Percentiles rank a stretch among this genome's conserved stretches.
phyloP scores from a whole-genome alignment of 352 stramenopile species.

The Thalassiosira mediterranea region DNA sequence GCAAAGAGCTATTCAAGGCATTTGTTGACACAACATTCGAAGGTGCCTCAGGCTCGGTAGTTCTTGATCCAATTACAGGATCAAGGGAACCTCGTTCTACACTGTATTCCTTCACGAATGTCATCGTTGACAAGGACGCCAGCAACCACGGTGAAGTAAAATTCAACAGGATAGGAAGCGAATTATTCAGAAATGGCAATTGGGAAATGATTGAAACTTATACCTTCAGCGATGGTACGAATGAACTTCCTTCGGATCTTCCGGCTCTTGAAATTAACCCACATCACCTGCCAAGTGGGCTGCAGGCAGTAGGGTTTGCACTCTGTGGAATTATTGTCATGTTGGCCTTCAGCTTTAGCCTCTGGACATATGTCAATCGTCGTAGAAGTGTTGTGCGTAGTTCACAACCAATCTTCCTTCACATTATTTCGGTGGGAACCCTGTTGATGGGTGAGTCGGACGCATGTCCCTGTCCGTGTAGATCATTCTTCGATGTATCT shows the following conservation, averaged over 20 bases:
- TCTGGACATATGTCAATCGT: constrained; percentile 31
- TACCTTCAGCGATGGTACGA: constrained; percentile 12
- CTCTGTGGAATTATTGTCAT: neutral
- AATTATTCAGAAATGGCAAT: neutral
- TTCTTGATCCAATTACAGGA: constrained; percentile 58
- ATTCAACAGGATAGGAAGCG: constrained; percentile 2
- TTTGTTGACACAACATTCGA: constrained; percentile 46
- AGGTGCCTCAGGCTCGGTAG: constrained; percentile 46
- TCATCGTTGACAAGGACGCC: constrained; percentile 32
- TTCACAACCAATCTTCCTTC: constrained; percentile 55
- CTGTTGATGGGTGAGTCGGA: constrained; percentile 54
- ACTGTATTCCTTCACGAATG: constrained; percentile 55
- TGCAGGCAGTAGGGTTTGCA: neutral
- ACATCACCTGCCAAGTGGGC: neutral
- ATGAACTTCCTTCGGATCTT: constrained; percentile 3
- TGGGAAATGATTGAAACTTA: neutral
- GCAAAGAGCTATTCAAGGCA: constrained; percentile 42
- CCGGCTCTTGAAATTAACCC: constrained; percentile 1
- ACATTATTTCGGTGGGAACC: constrained; percentile 36
- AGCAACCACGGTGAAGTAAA: neutral
- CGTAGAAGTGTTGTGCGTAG: constrained; percentile 29
- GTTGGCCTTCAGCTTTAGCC: neutral
- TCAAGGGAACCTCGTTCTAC: constrained; percentile 42
- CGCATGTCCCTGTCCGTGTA: too few relatives aligned
- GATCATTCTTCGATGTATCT: too few relatives aligned